Evolutionary conservation across 345 rosid genomes (phyloP).

Genomic region (Euphorbia pulcherrima): DNA sequence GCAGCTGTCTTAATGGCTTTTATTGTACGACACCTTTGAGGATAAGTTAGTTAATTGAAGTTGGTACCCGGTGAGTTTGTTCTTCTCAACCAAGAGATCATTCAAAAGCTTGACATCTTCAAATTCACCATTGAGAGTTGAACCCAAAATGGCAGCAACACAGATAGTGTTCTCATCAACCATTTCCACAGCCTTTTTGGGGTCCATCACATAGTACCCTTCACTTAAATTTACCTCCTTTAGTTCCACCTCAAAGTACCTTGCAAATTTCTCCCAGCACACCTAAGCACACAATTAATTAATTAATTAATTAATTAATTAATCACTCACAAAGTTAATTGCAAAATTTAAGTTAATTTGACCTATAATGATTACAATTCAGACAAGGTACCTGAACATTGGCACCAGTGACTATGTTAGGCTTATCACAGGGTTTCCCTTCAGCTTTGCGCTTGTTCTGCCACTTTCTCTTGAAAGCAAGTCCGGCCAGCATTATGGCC

Average conservation of each 20-base stretch:
- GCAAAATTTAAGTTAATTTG: neutral
- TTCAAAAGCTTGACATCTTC: constrained; percentile 90
- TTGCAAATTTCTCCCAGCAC: constrained; percentile 91
- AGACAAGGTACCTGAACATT: constrained; percentile 64
- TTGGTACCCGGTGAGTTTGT: constrained; percentile 63
- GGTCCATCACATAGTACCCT: constrained; percentile 96
- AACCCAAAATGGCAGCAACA: constrained; percentile 86
- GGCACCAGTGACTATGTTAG: constrained; percentile 94
- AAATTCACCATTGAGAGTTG: constrained; percentile 90
- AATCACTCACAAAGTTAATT: neutral
- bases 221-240: constrained; percentile 84
- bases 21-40: too few species aligned
- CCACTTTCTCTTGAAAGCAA: constrained; percentile 92
- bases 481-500: constrained; percentile 94
- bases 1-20: too few species aligned
- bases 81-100: constrained; percentile 61
- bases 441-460: constrained; percentile 81
- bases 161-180: constrained; percentile 99
- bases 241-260: constrained; percentile 88
- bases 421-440: constrained; percentile 79
- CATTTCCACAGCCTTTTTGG: constrained; percentile 78
- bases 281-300: constrained; percentile 32
- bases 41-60: neutral
- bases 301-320: too few species aligned
- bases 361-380: too few species aligned